phyloP scores from a whole-genome alignment of 1,284 basidiomycete species.

The Cutaneotrichosporon cavernicola region DNA sequence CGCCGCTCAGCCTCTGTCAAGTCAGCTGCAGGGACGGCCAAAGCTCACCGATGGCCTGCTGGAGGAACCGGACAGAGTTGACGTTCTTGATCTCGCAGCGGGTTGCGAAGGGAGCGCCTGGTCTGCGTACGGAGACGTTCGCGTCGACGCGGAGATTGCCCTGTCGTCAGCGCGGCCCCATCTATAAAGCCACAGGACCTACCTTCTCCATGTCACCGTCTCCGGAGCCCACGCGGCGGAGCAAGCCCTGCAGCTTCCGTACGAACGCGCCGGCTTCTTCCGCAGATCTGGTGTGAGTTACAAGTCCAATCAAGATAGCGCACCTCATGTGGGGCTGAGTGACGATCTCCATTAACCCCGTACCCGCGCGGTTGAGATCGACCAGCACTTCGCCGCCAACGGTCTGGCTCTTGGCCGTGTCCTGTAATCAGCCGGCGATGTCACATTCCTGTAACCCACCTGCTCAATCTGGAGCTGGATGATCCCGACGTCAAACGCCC shows the following conservation, averaged over 20 bases:
- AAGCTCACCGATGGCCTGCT: constrained; percentile 75
- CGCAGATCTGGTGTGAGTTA: constrained; percentile 62
- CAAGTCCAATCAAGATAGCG: constrained; percentile 23
- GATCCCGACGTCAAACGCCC: constrained; percentile 65
- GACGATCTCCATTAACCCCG: constrained; percentile 92
- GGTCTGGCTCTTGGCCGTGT: constrained; percentile 88
- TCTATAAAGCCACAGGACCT: constrained; percentile 8
- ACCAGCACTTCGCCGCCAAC: constrained; percentile 65
- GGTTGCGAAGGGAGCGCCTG: constrained; percentile 68
- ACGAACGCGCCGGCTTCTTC: constrained; percentile 92
- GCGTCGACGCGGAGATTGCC: constrained; percentile 93
- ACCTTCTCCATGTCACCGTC: constrained; percentile 98
- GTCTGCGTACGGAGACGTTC: constrained; percentile 82
- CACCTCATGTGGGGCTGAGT: constrained; percentile 88
- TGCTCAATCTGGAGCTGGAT: constrained; percentile 96
- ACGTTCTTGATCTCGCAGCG: constrained; percentile 98
- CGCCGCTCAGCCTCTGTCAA: constrained; percentile 59
- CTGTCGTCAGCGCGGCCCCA: constrained; percentile 53
- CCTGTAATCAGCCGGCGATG: constrained; percentile 56
- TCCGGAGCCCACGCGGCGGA: constrained; percentile 80
- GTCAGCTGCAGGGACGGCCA: constrained; percentile 27
- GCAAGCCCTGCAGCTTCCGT: constrained; percentile 72
- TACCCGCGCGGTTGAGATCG: constrained; percentile 88
- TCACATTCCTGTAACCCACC: constrained; percentile 55
- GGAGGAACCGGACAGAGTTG: constrained; percentile 84